Base-by-base conservation (phyloP, 2,329 filamentous ascomycete genomes). In the Alternaria viburni region DNA sequence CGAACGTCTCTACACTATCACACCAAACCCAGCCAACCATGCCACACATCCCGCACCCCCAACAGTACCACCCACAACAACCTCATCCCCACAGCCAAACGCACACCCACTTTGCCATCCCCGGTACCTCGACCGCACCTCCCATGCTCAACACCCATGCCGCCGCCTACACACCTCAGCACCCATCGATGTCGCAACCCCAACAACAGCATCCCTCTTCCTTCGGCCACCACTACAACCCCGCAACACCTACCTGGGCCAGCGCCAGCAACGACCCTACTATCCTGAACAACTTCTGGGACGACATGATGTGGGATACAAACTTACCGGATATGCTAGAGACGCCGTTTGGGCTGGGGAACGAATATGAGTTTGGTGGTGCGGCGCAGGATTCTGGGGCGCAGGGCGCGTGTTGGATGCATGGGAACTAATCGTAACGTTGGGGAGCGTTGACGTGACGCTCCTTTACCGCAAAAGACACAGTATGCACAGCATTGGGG, bases 261-360 rank as follows among this genome's bases (percentile, higher is more conserved):
- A 74, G 70, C 28, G 61, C 72, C 9, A 46, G 57, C 13, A 69
- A 67, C 26, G 76, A 77, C 43, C 70, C 77, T 1, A 71, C 67
- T 7, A 69, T 74, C 5, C 69, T 80, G 60, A 77, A 76, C 44
- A 72, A 74, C 46, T 80, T 80, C 61, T 81, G 79, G 79, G 78
- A 80, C 59, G 77, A 80, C 52, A 80, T 81, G 78, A 79, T 81
- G 76, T 81, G 79, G 79, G 79, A 81, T 50, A 79, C 77, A 1
- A 77, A 75, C 46, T 56, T 80, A 19, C 77, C 77, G 5, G 78
- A 81, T 57, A 76, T 80, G 70, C 69, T 78, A 15, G 79, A 80
- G 45, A 71, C 72, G 13, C 77, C 77, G 5, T 79, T 77, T 63
- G 75, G 76, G 2, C 52, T 79, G 5, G 69, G 67, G 19, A 75